Evolutionary conservation across 345 rosid species (phyloP), one percentile per base, ranked within the genome.

Genomic region (Heritiera littoralis): DNA sequence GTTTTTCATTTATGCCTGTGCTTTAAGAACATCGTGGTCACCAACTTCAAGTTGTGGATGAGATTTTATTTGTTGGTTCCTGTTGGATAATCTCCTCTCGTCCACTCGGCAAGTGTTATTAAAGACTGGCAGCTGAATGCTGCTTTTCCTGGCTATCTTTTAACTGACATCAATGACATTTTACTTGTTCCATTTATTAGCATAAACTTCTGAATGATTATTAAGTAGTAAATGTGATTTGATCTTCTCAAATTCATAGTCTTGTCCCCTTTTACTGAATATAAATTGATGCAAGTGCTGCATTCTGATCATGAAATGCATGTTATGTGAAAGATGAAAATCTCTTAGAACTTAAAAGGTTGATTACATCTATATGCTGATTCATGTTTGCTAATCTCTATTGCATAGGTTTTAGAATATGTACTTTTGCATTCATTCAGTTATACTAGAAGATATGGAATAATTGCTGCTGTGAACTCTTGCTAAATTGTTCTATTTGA

Each of bases 31-130:
- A 81, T 68, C 75, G 54, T 85, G 68, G 81, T 58, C 75, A 55
- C 65, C 75, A 67, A 76, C 76, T 75, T 80, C 83, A 85, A 87
- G 83, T 80, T 83, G 84, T 81, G 85, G 82, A 81, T 83, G 85
- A 79, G 79, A 74, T 86, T 82, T 86, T 54, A 54, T 79, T 80
- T 85, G 20, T 45, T 75, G 81, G 79, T 77, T 59, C 69, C 56
- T 66, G 74, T 74, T 48, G 68, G 78, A 66, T 70, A 69, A 66
- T 73, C 60, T 80, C 80, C 48, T 38, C 59, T 72, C 55, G n/a
- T 49, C 77, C 58, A 52, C 68, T 67, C 43, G 77, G 67, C 78
- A 45, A 76, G 65, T 81, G 59, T 76, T 79, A 32, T 74, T 73
- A 49, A 74, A 64, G 52, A 77, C 80, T 72, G 77, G 76, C 64